Percentiles rank a stretch among this genome's conserved stretches.
Conservation (phyloP, 768 basidiomycete species). For the Xerocomellus intermedius region DNA sequence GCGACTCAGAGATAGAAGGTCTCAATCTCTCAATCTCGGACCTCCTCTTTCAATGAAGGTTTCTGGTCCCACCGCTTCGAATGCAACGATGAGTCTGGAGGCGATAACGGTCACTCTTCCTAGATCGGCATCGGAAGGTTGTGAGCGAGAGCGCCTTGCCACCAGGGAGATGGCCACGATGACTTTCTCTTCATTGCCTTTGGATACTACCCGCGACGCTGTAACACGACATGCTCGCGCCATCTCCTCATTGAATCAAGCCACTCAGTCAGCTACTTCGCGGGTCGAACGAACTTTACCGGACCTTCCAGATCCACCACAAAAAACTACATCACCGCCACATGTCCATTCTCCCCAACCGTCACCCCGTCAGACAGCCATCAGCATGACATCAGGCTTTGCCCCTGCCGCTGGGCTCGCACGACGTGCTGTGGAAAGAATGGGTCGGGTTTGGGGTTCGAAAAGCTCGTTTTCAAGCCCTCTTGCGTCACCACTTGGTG, state of each 20-base stretch:
- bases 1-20: slow-evolving; percentile 55
- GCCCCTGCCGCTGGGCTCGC: slow-evolving; percentile 74
- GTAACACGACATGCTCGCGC: slow-evolving; percentile 26
- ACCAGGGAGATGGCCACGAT: slow-evolving; percentile 42
- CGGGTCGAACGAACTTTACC: slow-evolving; percentile 31
- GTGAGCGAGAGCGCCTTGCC: slow-evolving; percentile 43
- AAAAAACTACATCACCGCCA: slow-evolving; percentile 6
- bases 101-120: slow-evolving; percentile 29
- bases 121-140: slow-evolving; percentile 25
- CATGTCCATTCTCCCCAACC: slow-evolving; percentile 23
- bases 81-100: slow-evolving; percentile 32
- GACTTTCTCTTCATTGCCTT: slow-evolving; percentile 36
- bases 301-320: slow-evolving; percentile 26
- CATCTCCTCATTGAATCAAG: slow-evolving; percentile 20
- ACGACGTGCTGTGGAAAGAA: slow-evolving; percentile 74
- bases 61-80: slow-evolving; percentile 24
- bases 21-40: slow-evolving; percentile 60
- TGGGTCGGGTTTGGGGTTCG: slow-evolving; percentile 63
- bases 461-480: slow-evolving; percentile 37
- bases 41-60: slow-evolving; percentile 32
- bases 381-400: slow-evolving; percentile 68
- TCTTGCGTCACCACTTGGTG: slow-evolving; percentile 46
- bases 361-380: slow-evolving; percentile 59
- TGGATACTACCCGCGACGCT: slow-evolving; percentile 23
- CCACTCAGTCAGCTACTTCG: slow-evolving; percentile 27